These are phyloP conservation scores for Paraglomus brasilianum DNA, from an alignment of 192 early-diverging fungal genomes.

Conservation along the genomic window DNA sequence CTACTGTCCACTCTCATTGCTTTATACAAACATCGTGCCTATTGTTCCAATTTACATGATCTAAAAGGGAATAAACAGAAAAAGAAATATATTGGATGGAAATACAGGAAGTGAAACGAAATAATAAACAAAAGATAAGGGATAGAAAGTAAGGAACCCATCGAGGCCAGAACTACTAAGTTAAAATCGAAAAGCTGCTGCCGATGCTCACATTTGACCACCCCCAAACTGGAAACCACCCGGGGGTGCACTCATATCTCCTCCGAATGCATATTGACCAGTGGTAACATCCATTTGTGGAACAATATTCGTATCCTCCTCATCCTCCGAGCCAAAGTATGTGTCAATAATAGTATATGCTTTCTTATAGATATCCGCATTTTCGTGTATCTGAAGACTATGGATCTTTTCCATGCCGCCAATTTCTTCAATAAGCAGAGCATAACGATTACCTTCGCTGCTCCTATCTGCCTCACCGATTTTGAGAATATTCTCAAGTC, in stretches of 20 bases:
- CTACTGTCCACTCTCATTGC: no score
- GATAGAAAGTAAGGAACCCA: no score
- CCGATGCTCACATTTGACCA: no score
- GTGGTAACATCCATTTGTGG: constrained; percentile 47
- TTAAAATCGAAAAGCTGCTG: no score
- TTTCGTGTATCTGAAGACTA: constrained; percentile 48
- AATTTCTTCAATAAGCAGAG: constrained; percentile 48
- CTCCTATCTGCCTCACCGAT: constrained; percentile 40
- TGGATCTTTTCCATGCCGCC: constrained; percentile 50
- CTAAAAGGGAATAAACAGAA: no score
- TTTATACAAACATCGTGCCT: no score
- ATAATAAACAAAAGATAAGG: no score
- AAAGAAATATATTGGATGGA: no score
- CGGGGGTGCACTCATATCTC: constrained; percentile 59
- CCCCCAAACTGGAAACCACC: constrained; percentile 74
- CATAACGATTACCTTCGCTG: constrained; percentile 41
- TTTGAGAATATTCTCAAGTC: constrained; percentile 48
- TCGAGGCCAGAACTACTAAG: no score
- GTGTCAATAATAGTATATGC: constrained; percentile 50
- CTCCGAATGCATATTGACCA: constrained; percentile 73
- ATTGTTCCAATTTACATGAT: no score
- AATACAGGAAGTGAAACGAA: no score
- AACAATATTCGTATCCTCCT: constrained; percentile 44
- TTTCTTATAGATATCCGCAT: constrained; percentile 48
- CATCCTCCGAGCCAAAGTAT: constrained; percentile 46